phyloP scores from a whole-genome alignment of 2,329 filamentous ascomycete species.

The Penicillium sumatraense region DNA sequence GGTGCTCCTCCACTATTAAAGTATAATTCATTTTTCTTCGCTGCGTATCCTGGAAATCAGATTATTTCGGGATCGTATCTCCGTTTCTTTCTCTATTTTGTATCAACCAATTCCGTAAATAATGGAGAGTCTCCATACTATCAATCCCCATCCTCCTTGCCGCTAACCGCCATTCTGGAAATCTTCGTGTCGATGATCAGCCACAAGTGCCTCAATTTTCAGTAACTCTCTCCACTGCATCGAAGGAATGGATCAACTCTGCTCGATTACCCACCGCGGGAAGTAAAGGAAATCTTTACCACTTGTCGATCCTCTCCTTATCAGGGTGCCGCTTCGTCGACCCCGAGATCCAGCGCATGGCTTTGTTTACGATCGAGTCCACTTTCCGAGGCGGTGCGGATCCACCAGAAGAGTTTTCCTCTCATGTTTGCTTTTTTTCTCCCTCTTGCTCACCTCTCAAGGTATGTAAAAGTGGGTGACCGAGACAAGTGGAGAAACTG shows the following conservation, averaged over 20 bases:
- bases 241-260: neutral
- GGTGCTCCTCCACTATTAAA: neutral
- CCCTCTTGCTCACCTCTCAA: neutral
- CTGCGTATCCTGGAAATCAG: neutral
- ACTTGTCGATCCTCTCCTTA: neutral
- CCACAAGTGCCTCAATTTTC: neutral
- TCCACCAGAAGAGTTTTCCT: neutral
- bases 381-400: constrained; percentile 1
- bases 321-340: neutral
- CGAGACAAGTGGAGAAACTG: neutral
- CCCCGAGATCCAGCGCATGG: neutral
- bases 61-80: too few relatives aligned
- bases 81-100: too few relatives aligned
- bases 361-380: neutral
- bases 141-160: neutral
- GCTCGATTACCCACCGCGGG: neutral
- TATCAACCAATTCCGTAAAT: too few relatives aligned
- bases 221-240: neutral
- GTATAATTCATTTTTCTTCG: neutral
- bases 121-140: neutral
- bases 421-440: neutral
- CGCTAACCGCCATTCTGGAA: neutral
- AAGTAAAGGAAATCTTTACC: neutral
- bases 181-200: neutral
- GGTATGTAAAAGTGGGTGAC: neutral